phyloP scores from a whole-genome alignment of 768 basidiomycete species.

The Boletales sp. region DNA sequence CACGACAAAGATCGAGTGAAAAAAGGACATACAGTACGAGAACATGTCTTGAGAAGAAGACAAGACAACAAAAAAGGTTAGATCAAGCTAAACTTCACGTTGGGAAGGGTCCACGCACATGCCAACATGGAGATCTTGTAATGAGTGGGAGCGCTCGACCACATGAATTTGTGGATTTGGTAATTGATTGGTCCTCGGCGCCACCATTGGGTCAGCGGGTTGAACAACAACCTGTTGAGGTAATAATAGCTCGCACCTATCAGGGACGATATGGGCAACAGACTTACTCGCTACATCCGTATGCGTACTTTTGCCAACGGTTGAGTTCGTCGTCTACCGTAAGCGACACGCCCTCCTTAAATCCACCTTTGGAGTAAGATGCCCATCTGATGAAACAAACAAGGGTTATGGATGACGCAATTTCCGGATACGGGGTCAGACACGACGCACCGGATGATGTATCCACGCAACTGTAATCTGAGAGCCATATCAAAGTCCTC shows the following conservation, averaged over 20 bases:
- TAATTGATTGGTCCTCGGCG: conserved; percentile 77
- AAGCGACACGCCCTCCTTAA: conserved; percentile 89
- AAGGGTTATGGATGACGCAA: neutral
- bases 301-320: conserved; percentile 87
- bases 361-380: conserved; percentile 78
- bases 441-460: conserved; percentile 54
- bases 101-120: conserved; percentile 34
- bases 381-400: conserved; percentile 50
- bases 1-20: neutral
- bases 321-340: conserved; percentile 91
- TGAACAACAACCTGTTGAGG: conserved; percentile 69
- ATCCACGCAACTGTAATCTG: conserved; percentile 56
- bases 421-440: neutral
- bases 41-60: conserved; percentile 38
- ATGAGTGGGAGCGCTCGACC: conserved; percentile 74
- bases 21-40: conserved; percentile 42
- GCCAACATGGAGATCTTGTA: conserved; percentile 71
- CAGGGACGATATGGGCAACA: conserved; percentile 10
- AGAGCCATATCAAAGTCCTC: conserved; percentile 72
- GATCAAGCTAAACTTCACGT: conserved; percentile 2
- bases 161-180: conserved; percentile 72
- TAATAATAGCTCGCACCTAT: neutral
- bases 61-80: neutral
- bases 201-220: conserved; percentile 79
- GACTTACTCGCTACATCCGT: conserved; percentile 57